phyloP scores from a whole-genome alignment of 2,329 filamentous ascomycete species.

The Arachnomyces sp. region DNA sequence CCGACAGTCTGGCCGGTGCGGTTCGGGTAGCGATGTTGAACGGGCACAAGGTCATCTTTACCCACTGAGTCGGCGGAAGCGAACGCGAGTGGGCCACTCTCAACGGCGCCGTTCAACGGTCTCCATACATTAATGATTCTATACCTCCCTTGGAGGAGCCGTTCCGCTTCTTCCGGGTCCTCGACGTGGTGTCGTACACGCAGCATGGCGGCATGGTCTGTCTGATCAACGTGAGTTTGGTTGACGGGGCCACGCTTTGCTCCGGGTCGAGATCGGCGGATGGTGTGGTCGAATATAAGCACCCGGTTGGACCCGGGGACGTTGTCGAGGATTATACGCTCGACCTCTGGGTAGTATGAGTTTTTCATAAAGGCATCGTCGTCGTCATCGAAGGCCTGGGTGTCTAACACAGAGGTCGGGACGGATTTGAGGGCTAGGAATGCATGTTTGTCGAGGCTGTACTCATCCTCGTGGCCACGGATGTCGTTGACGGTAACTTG shows the following conservation, averaged over 20 bases:
- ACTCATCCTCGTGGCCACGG: constrained; percentile 59
- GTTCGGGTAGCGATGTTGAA: constrained; percentile 65
- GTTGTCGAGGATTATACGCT: constrained; percentile 57
- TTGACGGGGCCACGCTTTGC: constrained; percentile 61
- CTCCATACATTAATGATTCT: constrained; percentile 86
- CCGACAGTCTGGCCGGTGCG: constrained; percentile 67
- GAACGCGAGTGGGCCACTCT: constrained; percentile 49
- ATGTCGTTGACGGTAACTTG: constrained; percentile 60
- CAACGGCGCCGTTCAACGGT: constrained; percentile 52
- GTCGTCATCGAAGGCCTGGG: constrained; percentile 58
- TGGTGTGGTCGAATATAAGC: constrained; percentile 79
- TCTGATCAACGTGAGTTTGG: constrained; percentile 77
- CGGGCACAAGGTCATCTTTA: constrained; percentile 57
- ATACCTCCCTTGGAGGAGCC: constrained; percentile 59
- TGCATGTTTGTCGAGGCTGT: constrained; percentile 57
- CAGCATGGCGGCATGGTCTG: constrained; percentile 52
- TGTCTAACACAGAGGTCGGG: constrained; percentile 45
- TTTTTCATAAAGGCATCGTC: constrained; percentile 49
- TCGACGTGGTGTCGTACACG: constrained; percentile 61
- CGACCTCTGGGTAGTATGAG: constrained; percentile 79
- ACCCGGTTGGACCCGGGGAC: constrained; percentile 60
- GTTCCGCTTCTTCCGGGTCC: constrained; percentile 54
- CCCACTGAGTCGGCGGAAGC: constrained; percentile 48
- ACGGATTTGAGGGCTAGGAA: constrained; percentile 59
- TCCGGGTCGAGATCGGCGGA: constrained; percentile 56